A percentile compares a stretch with the other conserved stretches of the same genome.
Evolutionary conservation across 2,329 filamentous ascomycete genomes (phyloP).

Genomic region (Neopestalotiopsis sp.): DNA sequence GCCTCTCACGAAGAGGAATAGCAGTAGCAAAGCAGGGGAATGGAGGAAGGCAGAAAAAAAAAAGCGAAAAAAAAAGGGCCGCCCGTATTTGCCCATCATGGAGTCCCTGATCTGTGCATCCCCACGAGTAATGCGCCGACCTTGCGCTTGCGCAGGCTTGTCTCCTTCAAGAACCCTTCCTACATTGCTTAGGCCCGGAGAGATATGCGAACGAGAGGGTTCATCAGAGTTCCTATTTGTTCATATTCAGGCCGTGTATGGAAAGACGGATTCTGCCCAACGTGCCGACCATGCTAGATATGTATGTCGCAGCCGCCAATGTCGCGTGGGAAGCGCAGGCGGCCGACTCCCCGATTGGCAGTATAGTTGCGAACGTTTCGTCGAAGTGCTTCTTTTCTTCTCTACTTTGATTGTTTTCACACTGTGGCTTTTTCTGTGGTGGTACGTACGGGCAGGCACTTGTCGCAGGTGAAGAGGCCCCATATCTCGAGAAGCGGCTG

Average conservation of each 20-base stretch:
- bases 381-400: not conserved
- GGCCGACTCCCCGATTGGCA: conserved; percentile 5
- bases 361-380: conserved; percentile 1
- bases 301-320: conserved; percentile 10
- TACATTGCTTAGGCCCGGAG: conserved; percentile 5
- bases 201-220: conserved; percentile 11
- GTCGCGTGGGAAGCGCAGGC: conserved; percentile 13
- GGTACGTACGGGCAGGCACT: not conserved
- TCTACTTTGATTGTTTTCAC: not conserved
- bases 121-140: conserved; percentile 10
- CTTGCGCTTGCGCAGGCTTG: not conserved
- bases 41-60: not conserved
- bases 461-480: not conserved
- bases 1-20: conserved; percentile 1
- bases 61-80: not conserved
- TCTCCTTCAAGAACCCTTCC: not conserved
- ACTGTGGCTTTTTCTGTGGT: not conserved
- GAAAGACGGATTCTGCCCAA: conserved; percentile 9
- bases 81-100: not conserved
- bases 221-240: conserved; percentile 6
- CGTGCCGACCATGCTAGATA: conserved; percentile 12
- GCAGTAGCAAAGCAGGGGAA: not conserved
- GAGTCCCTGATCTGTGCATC: not conserved
- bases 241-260: not conserved
- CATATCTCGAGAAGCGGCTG: not conserved